Conservation (phyloP, 2,329 filamentous ascomycete genomes). For the Paecilomyces sp. region DNA sequence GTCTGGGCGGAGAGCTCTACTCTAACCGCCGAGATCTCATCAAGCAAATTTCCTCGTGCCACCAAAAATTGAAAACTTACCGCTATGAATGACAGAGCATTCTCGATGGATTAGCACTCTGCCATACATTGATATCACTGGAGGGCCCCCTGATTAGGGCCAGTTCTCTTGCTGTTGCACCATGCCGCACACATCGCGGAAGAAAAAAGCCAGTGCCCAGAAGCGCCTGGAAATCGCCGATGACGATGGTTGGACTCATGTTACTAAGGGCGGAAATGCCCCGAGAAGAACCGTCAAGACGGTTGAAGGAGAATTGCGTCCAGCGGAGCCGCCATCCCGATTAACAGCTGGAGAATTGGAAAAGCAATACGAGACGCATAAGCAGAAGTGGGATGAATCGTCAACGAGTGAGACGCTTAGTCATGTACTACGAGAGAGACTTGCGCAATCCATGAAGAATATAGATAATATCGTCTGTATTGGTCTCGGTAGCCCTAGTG, state of each 20-base stretch:
- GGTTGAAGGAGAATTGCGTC: conserved; percentile 12
- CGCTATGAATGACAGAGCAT: background rate
- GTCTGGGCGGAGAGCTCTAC: background rate
- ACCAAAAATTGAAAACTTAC: background rate
- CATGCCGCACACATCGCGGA: conserved; percentile 29
- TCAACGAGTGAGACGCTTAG: conserved; percentile 18
- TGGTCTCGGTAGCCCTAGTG: conserved; percentile 35
- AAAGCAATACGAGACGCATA: conserved; percentile 20
- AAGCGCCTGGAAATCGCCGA: conserved; percentile 33
- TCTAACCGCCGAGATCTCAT: background rate
- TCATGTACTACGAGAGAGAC: conserved; percentile 4
- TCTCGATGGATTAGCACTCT: background rate
- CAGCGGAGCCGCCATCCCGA: conserved; percentile 28
- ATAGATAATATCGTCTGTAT: conserved; percentile 30
- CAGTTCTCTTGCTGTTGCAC: background rate
- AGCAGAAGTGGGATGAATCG: conserved; percentile 22
- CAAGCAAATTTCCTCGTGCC: background rate
- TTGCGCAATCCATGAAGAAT: background rate
- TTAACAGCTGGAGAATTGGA: conserved; percentile 25
- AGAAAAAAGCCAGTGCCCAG: conserved; percentile 14
- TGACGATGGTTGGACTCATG: conserved; percentile 37
- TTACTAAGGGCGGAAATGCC: conserved; percentile 23
- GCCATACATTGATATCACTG: background rate
- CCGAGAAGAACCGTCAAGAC: conserved; percentile 17
- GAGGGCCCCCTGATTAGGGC: background rate